phyloP scores from a whole-genome alignment of 768 basidiomycete species.

The Russula lepida region DNA sequence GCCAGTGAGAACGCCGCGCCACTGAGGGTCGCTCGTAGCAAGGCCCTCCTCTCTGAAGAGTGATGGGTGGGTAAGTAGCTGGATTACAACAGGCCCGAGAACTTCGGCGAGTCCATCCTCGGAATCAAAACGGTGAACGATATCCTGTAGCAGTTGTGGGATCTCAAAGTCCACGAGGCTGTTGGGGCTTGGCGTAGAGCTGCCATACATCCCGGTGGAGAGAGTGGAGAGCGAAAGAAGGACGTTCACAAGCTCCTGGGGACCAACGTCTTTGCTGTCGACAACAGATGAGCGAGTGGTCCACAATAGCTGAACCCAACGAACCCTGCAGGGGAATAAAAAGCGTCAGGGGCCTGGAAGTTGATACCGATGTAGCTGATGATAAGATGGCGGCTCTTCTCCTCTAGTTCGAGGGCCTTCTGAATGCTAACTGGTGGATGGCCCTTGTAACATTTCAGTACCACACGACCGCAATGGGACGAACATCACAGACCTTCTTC shows the following conservation, averaged over 20 bases:
- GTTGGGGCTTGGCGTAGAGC: slow-evolving; percentile 37
- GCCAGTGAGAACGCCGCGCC: slow-evolving; percentile 81
- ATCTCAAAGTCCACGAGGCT: slow-evolving; percentile 61
- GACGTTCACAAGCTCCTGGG: slow-evolving; percentile 73
- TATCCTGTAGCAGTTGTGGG: slow-evolving; percentile 74
- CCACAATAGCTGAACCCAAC: slow-evolving; percentile 22
- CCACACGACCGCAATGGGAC: neutral
- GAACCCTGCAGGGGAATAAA: slow-evolving; percentile 78
- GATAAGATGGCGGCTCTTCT: slow-evolving; percentile 72
- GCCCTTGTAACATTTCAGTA: slow-evolving; percentile 32
- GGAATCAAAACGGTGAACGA: slow-evolving; percentile 71
- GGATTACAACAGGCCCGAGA: slow-evolving; percentile 63
- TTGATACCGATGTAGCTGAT: slow-evolving; percentile 85
- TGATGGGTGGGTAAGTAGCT: slow-evolving; percentile 54
- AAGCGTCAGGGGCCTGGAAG: slow-evolving; percentile 90
- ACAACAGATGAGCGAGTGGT: neutral
- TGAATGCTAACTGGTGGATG: slow-evolving; percentile 56
- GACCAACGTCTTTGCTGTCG: slow-evolving; percentile 58
- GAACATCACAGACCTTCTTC: slow-evolving; percentile 46
- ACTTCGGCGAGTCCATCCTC: slow-evolving; percentile 71
- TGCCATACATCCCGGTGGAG: slow-evolving; percentile 52
- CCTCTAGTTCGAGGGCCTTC: slow-evolving; percentile 52
- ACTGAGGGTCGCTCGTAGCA: slow-evolving; percentile 63
- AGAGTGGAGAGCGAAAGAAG: slow-evolving; percentile 67
- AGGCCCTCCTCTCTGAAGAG: slow-evolving; percentile 61